Conservation (phyloP, 306 rosid genomes). For the Acacia confusa region DNA sequence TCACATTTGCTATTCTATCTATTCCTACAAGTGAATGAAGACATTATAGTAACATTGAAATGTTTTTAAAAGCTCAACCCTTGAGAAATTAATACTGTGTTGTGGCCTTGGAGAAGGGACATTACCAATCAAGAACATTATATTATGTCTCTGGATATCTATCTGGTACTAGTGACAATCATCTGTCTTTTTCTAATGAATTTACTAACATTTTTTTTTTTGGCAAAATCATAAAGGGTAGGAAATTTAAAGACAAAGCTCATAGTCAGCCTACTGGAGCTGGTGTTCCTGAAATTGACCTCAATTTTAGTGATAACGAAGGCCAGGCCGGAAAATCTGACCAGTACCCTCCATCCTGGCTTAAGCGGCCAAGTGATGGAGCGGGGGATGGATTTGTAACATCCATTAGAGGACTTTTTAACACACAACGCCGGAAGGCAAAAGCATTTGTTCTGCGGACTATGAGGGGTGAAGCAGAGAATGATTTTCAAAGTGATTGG, state of each 20-base stretch:
- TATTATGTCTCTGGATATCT: not conserved
- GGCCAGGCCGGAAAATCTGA: conserved; percentile 72
- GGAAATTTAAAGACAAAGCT: conserved; percentile 88
- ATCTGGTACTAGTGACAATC: conserved; percentile 15
- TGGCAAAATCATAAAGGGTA: conserved; percentile 59
- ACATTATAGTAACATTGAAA: not conserved
- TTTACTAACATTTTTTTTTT: not conserved
- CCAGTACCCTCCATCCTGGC: conserved; percentile 74
- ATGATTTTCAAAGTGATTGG: conserved; percentile 95
- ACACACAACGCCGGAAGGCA: conserved; percentile 91
- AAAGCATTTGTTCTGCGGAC: conserved; percentile 90
- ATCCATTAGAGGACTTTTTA: conserved; percentile 87
- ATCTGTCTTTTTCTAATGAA: conserved; percentile 13
- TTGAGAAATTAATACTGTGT: conserved; percentile 17
- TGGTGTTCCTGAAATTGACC: conserved; percentile 79
- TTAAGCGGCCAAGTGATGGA: conserved; percentile 90
- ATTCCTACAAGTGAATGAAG: conserved; percentile 12
- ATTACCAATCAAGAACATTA: not conserved
- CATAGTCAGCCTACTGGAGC: conserved; percentile 62
- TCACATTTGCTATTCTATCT: not conserved
- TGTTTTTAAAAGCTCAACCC: not conserved
- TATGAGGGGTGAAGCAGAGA: conserved; percentile 96
- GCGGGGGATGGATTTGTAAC: conserved; percentile 99
- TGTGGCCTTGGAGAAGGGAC: not conserved
- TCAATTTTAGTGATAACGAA: conserved; percentile 90